phyloP scores from a whole-genome alignment of 768 basidiomycete genomes.

The Kwoniella bestiolae region DNA sequence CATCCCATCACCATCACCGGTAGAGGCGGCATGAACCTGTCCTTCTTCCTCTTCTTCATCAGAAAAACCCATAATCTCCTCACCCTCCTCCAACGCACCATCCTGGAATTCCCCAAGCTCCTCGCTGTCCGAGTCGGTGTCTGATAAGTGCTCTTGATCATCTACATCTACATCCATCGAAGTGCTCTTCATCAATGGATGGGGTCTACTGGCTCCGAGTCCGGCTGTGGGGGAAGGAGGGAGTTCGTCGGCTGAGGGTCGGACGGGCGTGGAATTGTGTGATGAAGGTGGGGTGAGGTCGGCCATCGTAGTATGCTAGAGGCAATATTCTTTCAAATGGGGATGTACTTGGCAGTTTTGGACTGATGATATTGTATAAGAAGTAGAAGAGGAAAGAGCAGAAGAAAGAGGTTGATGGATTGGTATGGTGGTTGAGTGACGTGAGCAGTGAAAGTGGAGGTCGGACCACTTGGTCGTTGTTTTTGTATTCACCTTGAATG shows the following conservation, averaged over 20 bases:
- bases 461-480: conserved; percentile 9
- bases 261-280: conserved; percentile 31
- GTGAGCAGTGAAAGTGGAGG: conserved; percentile 21
- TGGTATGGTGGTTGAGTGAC: not conserved
- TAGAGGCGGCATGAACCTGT: not conserved
- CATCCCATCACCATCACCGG: not conserved
- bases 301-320: conserved; percentile 18
- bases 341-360: not conserved
- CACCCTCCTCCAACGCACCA: not conserved
- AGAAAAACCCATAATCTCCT: not conserved
- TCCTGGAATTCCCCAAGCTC: not conserved
- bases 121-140: not conserved
- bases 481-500: not conserved
- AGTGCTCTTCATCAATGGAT: conserved; percentile 12
- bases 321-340: not conserved
- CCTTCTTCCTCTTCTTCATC: conserved; percentile 7
- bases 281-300: conserved; percentile 42
- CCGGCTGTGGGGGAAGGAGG: conserved; percentile 11
- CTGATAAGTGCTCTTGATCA: not conserved
- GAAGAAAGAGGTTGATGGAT: not conserved
- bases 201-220: not conserved
- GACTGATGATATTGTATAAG: not conserved
- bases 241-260: conserved; percentile 8
- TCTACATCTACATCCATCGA: conserved; percentile 24
- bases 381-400: not conserved